Base-by-base conservation (phyloP, 116 monocot genomes). In the Trichopus zeylanicus region DNA sequence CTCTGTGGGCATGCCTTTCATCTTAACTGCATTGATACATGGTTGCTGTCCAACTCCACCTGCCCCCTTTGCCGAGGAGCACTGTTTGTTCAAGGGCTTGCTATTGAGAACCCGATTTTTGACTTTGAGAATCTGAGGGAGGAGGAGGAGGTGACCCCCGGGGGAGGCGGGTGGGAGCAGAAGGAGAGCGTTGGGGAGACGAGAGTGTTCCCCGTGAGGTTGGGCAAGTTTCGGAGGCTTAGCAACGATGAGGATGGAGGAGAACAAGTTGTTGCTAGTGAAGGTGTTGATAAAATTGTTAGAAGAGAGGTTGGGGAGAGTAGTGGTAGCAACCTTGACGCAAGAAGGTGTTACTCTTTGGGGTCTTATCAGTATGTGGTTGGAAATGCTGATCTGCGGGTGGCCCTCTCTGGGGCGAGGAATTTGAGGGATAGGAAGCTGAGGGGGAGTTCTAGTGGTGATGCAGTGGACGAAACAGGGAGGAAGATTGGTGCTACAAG, bases 341-440 rank as follows among this genome's bases (percentile, higher is more conserved):
- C 78, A 53, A 83, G 88, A 67, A 80, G 88, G 66, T 88, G 88
- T 29, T 80, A 74, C 51, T 88, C 88, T 18, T 83, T 88, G 88
- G 80, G 88, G 0, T 83, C 77, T n/a, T 80, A 72, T 57, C 84
- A 88, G 33, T 88, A 88, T 54, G 74, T 88, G 38, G 69, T 80
- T 13, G 84, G 71, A 3, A 70, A 75, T 66, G 67, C 64, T 6
- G 37, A 69, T 60, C 67, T 88, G 30, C 64, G 69, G 31, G 84
- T 88, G 42, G 61, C 77, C 3, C 57, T 87, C 18, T 11, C 11
- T 15, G 65, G 23, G 63, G 13, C 29, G 48, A 51, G 2, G 56
- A 53, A 47, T 62, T 56, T 23, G 61, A 55, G 37, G 53, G 60
- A 66, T 55, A 53, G 71, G 67, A 49, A 62, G 60, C 0, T 56